A percentile compares a stretch with the other conserved stretches of the same genome.
phyloP scores from a whole-genome alignment of 2,329 filamentous ascomycete genomes.

The Ophiocordyceps camponoti-floridani region DNA sequence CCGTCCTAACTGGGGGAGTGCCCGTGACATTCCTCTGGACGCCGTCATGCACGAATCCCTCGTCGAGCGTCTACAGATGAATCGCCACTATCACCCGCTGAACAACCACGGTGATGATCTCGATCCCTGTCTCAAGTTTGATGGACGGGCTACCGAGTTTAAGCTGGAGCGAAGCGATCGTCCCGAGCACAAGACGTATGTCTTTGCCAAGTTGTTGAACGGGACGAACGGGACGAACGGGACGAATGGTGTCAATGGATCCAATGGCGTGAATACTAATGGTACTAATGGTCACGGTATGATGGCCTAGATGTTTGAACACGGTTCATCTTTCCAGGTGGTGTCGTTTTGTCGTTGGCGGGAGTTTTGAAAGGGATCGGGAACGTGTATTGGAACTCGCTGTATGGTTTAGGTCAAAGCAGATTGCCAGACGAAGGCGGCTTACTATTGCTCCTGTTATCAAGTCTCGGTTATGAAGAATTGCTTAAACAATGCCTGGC shows the following conservation, averaged over 20 bases:
- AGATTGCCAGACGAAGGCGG: too few relatives aligned
- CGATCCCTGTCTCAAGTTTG: conserved; percentile 13
- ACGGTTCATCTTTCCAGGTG: too few relatives aligned
- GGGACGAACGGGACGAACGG: too few relatives aligned
- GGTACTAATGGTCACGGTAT: not conserved
- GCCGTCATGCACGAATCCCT: conserved; percentile 21
- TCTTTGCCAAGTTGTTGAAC: not conserved
- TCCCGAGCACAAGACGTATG: not conserved
- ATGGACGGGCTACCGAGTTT: conserved; percentile 1
- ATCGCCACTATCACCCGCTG: conserved; percentile 9
- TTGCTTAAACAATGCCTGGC: too few relatives aligned
- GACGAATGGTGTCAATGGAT: not conserved
- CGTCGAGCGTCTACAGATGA: conserved; percentile 14
- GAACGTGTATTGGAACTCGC: too few relatives aligned
- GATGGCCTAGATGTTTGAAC: too few relatives aligned
- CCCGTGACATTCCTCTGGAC: conserved; percentile 20
- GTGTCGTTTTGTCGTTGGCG: too few relatives aligned
- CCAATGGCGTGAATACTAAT: not conserved
- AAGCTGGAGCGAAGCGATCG: not conserved
- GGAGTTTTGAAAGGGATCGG: too few relatives aligned
- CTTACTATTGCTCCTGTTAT: too few relatives aligned
- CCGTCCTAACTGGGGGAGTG: conserved; percentile 17
- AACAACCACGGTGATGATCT: conserved; percentile 15
- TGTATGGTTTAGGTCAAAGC: too few relatives aligned
- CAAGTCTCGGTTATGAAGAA: too few relatives aligned